Conservation (phyloP, 108 stramenopile genomes). For the Cyclotella atomus region DNA sequence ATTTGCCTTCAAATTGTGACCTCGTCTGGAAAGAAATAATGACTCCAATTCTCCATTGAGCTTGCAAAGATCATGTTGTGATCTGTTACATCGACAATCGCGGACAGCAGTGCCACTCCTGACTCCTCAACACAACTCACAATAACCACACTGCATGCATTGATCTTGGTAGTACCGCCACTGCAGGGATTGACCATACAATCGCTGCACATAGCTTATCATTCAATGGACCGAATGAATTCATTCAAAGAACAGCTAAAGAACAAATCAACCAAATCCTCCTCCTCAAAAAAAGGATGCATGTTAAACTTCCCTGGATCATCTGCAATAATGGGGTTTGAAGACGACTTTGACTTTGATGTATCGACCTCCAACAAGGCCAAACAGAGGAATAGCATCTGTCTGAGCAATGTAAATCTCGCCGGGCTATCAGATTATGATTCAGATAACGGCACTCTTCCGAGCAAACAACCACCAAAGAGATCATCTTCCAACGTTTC, state of each 20-base stretch:
- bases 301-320: neutral
- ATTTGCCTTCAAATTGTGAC: too few relatives aligned
- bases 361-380: neutral
- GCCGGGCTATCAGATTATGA: neutral
- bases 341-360: neutral
- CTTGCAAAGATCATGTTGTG: too few relatives aligned
- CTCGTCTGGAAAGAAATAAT: too few relatives aligned
- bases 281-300: neutral
- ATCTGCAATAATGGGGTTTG: neutral
- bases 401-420: neutral
- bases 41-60: too few relatives aligned
- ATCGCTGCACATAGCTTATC: too few relatives aligned
- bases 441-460: neutral
- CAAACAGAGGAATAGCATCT: neutral
- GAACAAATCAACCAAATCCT: neutral
- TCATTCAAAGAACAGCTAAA: neutral
- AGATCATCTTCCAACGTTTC: neutral
- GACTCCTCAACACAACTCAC: too few relatives aligned
- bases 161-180: too few relatives aligned
- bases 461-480: too few relatives aligned
- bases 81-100: too few relatives aligned
- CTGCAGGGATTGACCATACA: neutral
- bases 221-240: too few relatives aligned
- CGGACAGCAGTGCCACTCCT: too few relatives aligned
- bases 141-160: too few relatives aligned